These are phyloP conservation scores for Ogataea zsoltii DNA, from an alignment of 805 yeast genomes.

Conservation along the genomic window DNA sequence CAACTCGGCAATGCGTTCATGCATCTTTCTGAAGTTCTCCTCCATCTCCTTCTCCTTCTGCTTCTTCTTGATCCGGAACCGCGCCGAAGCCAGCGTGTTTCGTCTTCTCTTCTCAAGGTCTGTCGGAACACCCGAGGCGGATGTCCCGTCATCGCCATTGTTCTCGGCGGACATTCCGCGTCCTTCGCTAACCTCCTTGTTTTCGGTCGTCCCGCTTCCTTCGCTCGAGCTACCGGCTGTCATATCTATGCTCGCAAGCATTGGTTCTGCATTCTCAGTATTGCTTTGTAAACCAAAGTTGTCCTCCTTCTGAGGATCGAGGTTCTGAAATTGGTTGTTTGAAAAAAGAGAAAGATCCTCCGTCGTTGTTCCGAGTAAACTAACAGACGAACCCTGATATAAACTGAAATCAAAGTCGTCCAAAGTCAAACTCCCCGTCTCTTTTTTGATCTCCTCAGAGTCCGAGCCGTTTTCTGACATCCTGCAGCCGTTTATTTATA, in stretches of 20 bases:
- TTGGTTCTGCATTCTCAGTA: too few species aligned
- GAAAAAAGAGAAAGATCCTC: slow-evolving; percentile 26
- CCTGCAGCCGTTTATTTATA: neutral
- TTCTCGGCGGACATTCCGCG: too few species aligned
- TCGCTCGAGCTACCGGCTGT: neutral
- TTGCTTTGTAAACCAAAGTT: neutral
- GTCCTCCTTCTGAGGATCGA: slow-evolving; percentile 16
- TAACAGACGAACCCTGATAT: slow-evolving; percentile 4
- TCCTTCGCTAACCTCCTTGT: too few species aligned
- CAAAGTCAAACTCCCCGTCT: slow-evolving; percentile 7
- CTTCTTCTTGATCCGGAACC: slow-evolving; percentile 64
- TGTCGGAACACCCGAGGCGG: neutral
- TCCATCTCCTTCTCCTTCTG: slow-evolving; percentile 61
- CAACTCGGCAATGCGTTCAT: slow-evolving; percentile 44
- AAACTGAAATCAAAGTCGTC: slow-evolving; percentile 22
- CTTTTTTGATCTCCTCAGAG: neutral
- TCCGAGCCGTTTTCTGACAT: neutral
- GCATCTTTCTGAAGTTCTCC: slow-evolving; percentile 42
- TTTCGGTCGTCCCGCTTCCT: too few species aligned
- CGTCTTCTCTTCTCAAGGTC: slow-evolving; percentile 51
- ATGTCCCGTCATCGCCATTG: neutral
- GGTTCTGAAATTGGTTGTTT: slow-evolving; percentile 27
- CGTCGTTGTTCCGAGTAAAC: slow-evolving; percentile 3
- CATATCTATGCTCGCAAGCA: neutral
- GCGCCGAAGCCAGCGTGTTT: slow-evolving; percentile 66